Base-by-base conservation (phyloP, 176 grass and related monocot species). In the Pontederia crassipes region DNA sequence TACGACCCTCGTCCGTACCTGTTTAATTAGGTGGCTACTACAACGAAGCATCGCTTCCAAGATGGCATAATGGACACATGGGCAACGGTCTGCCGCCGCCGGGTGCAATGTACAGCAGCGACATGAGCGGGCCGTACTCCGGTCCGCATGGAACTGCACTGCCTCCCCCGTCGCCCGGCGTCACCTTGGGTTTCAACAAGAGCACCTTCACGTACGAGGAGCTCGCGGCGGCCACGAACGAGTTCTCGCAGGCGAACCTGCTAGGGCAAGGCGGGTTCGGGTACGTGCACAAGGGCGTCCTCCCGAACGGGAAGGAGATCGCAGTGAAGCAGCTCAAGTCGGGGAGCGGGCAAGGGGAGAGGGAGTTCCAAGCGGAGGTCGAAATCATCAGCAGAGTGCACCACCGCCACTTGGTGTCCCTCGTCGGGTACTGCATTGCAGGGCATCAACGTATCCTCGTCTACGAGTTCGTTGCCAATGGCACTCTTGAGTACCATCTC, bases 201-300 rank as follows among this genome's bases (percentile, higher is more conserved):
- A 81, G 88, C 54, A 76, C 77, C 0, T 87, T 92, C 73, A 92
- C 52, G 20, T 86, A 87, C 74, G 80, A 87, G 65, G 77, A 92
- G 54, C 74, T 92, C 0, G 80, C 74, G 17, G 73, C 58, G 11
- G 83, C 83, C 10, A 87, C 83, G 1, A 73, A n/a, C 14, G 64
- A 57, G 20, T 93, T 87, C 71, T 81, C 83, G 54, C 28, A 65
- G 57, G 66, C 28, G 12, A 87, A 87, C 60, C 81, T 93, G 70
- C 53, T 93, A 1, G 88, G 88, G 4, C 77, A 87, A 66, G 88
- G 88, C 26, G 88, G 88, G 27, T 92, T 92, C 58, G 88, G 88
- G 66, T 84, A 87, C 48, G 88, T 92, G 70, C 83, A 92, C 74
- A 87, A 52, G 74, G 83, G 88, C 4, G 70, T 86, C 47, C 75